These are phyloP conservation scores for Dothistroma pini DNA, from an alignment of 2,329 filamentous ascomycete genomes.

Conservation along the genomic window DNA sequence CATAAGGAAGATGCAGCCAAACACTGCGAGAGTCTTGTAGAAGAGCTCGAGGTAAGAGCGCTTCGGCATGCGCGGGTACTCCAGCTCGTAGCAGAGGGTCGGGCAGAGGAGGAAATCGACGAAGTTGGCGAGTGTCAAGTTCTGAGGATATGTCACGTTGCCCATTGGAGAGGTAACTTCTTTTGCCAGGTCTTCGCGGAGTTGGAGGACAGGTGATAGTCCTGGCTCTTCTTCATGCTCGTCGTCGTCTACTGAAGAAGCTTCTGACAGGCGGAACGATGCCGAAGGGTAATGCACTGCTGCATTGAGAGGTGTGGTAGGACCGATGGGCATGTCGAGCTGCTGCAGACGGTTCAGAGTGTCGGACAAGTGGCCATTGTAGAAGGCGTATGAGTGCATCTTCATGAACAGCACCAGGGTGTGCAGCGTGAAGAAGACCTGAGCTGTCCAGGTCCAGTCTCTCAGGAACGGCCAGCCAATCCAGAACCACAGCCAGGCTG, in stretches of 20 bases:
- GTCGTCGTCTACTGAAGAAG: conserved; percentile 30
- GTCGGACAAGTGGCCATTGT: conserved; percentile 91
- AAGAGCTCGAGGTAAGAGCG: conserved; percentile 77
- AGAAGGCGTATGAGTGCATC: conserved; percentile 98
- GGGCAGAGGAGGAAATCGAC: conserved; percentile 85
- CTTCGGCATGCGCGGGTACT: conserved; percentile 78
- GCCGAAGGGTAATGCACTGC: conserved; percentile 66
- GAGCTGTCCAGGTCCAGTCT: conserved; percentile 94
- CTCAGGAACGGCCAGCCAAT: conserved; percentile 71
- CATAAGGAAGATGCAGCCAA: conserved; percentile 93
- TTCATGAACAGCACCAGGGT: conserved; percentile 95
- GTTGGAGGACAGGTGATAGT: conserved; percentile 52
- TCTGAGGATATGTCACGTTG: conserved; percentile 82
- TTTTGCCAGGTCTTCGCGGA: conserved; percentile 82
- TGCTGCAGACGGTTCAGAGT: conserved; percentile 75
- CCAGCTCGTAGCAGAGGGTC: conserved; percentile 94
- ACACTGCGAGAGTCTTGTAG: conserved; percentile 82
- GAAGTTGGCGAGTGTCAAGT: conserved; percentile 79
- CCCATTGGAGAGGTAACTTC: conserved; percentile 91
- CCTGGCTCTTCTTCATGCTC: conserved; percentile 43
- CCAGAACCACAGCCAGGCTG: conserved; percentile 77
- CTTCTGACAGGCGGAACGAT: conserved; percentile 51
- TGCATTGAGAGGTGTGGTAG: conserved; percentile 45
- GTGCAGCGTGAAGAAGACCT: conserved; percentile 91
- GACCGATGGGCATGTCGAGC: conserved; percentile 64